Percentiles rank a stretch among this genome's conserved stretches.
phyloP scores from a whole-genome alignment of 2,329 filamentous ascomycete genomes.

The Torrubiella hemipterigena region DNA sequence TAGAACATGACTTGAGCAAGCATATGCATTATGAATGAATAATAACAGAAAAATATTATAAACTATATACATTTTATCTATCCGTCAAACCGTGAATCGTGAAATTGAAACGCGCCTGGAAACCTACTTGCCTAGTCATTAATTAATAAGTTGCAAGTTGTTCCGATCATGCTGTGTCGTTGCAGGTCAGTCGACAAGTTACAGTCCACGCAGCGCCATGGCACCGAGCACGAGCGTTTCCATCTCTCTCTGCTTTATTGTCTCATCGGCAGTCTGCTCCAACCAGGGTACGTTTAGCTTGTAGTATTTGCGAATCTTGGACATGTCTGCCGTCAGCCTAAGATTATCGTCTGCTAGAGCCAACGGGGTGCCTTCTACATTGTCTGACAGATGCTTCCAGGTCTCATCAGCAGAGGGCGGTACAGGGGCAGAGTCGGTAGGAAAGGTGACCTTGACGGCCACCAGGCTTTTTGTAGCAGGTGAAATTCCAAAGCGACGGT shows the following conservation, averaged over 20 bases:
- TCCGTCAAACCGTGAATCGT: no score
- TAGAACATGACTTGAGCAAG: conserved; percentile 4
- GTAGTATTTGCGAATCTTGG: conserved; percentile 72
- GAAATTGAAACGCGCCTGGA: no score
- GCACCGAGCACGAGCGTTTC: conserved; percentile 60
- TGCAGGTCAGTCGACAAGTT: no score
- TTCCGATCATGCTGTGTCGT: no score
- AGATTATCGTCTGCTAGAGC: conserved; percentile 55
- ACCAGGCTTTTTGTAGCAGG: conserved; percentile 61
- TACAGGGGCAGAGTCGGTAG: conserved; percentile 28
- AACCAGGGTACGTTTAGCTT: conserved; percentile 58
- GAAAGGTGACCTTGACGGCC: conserved; percentile 63
- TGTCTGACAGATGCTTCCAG: conserved; percentile 44
- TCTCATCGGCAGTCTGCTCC: conserved; percentile 31
- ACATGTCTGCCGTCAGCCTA: conserved; percentile 45
- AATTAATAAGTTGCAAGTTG: no score
- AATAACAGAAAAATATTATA: conserved; percentile 4
- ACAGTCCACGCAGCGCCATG: conserved; percentile 51
- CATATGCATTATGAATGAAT: conserved; percentile 5
- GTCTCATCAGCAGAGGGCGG: conserved; percentile 32
- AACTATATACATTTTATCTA: no score
- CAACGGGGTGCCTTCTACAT: conserved; percentile 49
- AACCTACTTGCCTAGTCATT: no score
- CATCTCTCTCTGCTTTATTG: conserved; percentile 38
- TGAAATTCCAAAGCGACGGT: conserved; percentile 74